Percentiles rank a stretch among this genome's conserved stretches.
Evolutionary conservation across 129 eudicot species (phyloP).

Genomic region (Glebionis coronaria): DNA sequence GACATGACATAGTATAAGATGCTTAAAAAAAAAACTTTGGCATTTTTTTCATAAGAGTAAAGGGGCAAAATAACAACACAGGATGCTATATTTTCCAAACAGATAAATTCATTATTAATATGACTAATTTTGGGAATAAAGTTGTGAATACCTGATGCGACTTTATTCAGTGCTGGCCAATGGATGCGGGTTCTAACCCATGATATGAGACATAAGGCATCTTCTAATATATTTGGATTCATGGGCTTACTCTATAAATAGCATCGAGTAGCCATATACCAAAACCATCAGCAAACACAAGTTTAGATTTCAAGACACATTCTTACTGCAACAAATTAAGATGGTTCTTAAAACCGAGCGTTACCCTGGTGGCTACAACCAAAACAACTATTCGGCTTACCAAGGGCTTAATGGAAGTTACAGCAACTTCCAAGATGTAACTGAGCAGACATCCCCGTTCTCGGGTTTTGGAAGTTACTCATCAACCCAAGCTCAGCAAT

Average conservation of each 20-base stretch:
- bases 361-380: slow-evolving; percentile 35
- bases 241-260: slow-evolving; percentile 35
- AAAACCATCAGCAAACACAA: slow-evolving; percentile 17
- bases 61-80: background rate
- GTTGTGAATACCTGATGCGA: slow-evolving; percentile 15
- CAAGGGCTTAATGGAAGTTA: slow-evolving; percentile 34
- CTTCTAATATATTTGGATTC: slow-evolving; percentile 29
- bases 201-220: slow-evolving; percentile 24
- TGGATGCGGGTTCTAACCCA: slow-evolving; percentile 21
- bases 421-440: slow-evolving; percentile 21
- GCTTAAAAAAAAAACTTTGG: slow-evolving; percentile 16
- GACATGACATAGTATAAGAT: slow-evolving; percentile 23
- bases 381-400: slow-evolving; percentile 31
- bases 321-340: slow-evolving; percentile 7
- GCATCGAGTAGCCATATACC: background rate
- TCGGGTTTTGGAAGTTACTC: slow-evolving; percentile 6
- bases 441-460: slow-evolving; percentile 13
- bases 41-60: background rate
- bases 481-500: slow-evolving; percentile 28
- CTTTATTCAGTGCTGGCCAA: background rate
- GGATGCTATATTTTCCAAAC: background rate
- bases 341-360: slow-evolving; percentile 45
- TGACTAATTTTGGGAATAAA: slow-evolving; percentile 32
- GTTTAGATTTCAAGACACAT: slow-evolving; percentile 6
- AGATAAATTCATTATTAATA: background rate